Evolutionary conservation across 345 rosid species (phyloP), one percentile per base, ranked within the genome.

Genomic region (Citropsis articulata): DNA sequence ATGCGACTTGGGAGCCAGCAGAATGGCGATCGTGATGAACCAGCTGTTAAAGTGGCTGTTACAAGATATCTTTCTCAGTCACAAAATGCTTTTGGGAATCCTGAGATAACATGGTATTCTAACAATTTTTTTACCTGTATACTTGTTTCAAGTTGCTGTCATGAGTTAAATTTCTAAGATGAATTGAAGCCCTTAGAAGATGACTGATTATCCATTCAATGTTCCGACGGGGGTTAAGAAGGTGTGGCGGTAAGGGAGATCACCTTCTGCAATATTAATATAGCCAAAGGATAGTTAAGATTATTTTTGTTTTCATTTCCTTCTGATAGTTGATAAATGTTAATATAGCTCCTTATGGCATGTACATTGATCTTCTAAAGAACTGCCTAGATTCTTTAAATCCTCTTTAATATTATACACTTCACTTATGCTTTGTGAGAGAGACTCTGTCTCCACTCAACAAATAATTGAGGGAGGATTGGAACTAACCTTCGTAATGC

Each of bases 81-180:
- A 12, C 73, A 81, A 68, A 22, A 65, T 80, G 73, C 59, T 69
- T 53, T 73, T 16, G 60, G 59, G 19, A 73, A 57, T 70, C 66
- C 77, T n/a, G 75, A 38, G 61, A 66, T 59, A 31, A 10, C 74
- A 75, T 36, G 75, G 77, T 84, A 81, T 72, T 72, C 72, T 66
- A 69, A 75, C 73, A 22, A 36, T 67, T 69, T 42, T 19, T 56
- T 16, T 75, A 55, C 35, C 40, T 31, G 14, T 24, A 45, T 62
- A 24, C 33, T 9, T 67, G 57, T 28, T 4, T 40, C 0, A 73
- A 69, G 63, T 25, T 13, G 62, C 70, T 40, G 72, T 27, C 21
- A 2, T 27, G 19, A 13, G 6, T 48, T 28, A 73, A 45, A 31
- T 14, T 19, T 45, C 66, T 76, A 13, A 59, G 36, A 7, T 45